phyloP scores from a whole-genome alignment of 2,329 filamentous ascomycete species.

The Chaetomiaceae sp. region DNA sequence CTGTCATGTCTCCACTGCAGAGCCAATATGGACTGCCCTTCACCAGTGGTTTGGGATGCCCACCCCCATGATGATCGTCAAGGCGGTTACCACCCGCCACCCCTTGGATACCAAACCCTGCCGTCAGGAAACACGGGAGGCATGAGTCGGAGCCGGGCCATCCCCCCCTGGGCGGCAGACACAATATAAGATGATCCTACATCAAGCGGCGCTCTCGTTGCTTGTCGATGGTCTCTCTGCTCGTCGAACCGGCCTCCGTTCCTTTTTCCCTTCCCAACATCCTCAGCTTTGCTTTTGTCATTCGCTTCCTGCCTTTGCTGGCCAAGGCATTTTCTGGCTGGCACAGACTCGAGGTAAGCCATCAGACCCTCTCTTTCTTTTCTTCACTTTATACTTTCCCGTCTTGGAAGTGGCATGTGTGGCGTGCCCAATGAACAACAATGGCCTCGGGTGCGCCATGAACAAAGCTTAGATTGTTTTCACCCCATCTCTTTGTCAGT shows the following conservation, averaged over 20 bases:
- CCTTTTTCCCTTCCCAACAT: not conserved
- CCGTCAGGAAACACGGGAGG: slow-evolving; percentile 17
- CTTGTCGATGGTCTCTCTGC: not conserved
- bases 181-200: slow-evolving; percentile 22
- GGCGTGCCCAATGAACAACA: not conserved
- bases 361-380: not conserved
- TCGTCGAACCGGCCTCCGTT: slow-evolving; percentile 9
- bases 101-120: slow-evolving; percentile 15
- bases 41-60: not conserved
- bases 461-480: too few relatives aligned
- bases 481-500: too few relatives aligned
- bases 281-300: slow-evolving; percentile 7
- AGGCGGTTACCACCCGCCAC: slow-evolving; percentile 24
- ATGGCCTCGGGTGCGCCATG: not conserved
- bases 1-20: slow-evolving; percentile 6
- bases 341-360: slow-evolving; percentile 14
- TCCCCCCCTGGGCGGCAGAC: slow-evolving; percentile 8
- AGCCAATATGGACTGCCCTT: not conserved
- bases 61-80: slow-evolving; percentile 7
- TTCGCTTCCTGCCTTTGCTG: slow-evolving; percentile 15
- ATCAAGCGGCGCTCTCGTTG: too few relatives aligned
- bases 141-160: slow-evolving; percentile 13
- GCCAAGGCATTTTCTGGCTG: slow-evolving; percentile 12
- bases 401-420: not conserved
- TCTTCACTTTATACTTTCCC: not conserved